Conservation (phyloP, 2,329 filamentous ascomycete genomes). For the Paecilomyces sp. region DNA sequence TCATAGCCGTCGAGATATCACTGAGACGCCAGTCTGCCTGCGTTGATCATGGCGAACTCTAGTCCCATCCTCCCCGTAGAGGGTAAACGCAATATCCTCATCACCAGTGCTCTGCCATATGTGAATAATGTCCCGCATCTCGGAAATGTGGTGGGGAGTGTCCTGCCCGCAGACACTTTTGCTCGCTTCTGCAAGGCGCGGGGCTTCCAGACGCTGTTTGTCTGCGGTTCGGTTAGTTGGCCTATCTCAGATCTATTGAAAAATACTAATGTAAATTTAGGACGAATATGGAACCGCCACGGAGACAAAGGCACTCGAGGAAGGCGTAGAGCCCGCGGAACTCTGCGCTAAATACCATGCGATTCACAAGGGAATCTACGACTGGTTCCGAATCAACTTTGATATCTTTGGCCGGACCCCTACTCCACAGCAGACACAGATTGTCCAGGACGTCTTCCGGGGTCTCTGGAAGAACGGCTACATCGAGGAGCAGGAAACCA, state of each 20-base stretch:
- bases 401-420: conserved; percentile 93
- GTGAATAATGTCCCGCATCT: conserved; percentile 75
- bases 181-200: conserved; percentile 47
- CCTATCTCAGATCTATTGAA: conserved; percentile 23
- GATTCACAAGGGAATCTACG: conserved; percentile 83
- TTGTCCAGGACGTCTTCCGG: conserved; percentile 84
- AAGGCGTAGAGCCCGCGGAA: conserved; percentile 71
- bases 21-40: neutral
- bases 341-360: conserved; percentile 90
- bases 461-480: conserved; percentile 85
- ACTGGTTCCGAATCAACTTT: conserved; percentile 94
- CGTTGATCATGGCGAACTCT: conserved; percentile 4
- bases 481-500: conserved; percentile 77
- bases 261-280: conserved; percentile 40
- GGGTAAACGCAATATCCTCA: conserved; percentile 78
- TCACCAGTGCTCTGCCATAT: conserved; percentile 88
- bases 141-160: conserved; percentile 80
- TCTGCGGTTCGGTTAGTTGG: conserved; percentile 64
- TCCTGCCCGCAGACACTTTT: conserved; percentile 84
- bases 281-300: conserved; percentile 96
- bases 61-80: conserved; percentile 53
- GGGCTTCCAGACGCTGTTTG: conserved; percentile 66
- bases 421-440: conserved; percentile 80
- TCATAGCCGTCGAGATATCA: neutral
- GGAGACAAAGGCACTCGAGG: conserved; percentile 89